Conservation (phyloP, 257 asterid genomes). For the Misopates orontium region DNA sequence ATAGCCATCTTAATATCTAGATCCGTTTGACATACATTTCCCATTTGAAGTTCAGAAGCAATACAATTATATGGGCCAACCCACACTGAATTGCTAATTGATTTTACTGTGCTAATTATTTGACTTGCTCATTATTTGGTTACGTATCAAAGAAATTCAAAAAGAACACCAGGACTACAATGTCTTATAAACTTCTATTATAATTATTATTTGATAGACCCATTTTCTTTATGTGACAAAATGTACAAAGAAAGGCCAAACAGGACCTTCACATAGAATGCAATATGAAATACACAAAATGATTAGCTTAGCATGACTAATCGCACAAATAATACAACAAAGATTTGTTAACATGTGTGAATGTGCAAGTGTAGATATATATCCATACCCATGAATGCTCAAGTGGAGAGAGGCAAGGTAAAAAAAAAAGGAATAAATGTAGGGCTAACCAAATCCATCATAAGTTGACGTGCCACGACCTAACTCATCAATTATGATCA, state of each 20-base stretch:
- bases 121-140: constrained; percentile 3
- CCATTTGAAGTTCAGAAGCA: neutral
- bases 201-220: no score
- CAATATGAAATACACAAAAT: no score
- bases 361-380: neutral
- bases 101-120: neutral
- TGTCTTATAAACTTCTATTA: no score
- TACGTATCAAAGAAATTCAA: neutral
- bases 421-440: constrained; percentile 13
- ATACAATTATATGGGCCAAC: neutral
- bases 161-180: neutral
- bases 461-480: constrained; percentile 99
- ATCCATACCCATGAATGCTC: neutral
- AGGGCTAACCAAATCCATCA: constrained; percentile 95
- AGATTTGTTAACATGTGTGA: no score
- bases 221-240: no score
- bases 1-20: no score
- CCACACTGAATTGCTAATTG: neutral
- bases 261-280: no score
- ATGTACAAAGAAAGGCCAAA: no score
- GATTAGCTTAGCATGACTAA: no score
- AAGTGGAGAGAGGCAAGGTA: constrained; percentile 12
- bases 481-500: constrained; percentile 89
- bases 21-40: no score
- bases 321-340: no score